These are phyloP conservation scores for Liriodendron chinense DNA, from an alignment of 164 flowering plant species.

Conservation along the genomic window DNA sequence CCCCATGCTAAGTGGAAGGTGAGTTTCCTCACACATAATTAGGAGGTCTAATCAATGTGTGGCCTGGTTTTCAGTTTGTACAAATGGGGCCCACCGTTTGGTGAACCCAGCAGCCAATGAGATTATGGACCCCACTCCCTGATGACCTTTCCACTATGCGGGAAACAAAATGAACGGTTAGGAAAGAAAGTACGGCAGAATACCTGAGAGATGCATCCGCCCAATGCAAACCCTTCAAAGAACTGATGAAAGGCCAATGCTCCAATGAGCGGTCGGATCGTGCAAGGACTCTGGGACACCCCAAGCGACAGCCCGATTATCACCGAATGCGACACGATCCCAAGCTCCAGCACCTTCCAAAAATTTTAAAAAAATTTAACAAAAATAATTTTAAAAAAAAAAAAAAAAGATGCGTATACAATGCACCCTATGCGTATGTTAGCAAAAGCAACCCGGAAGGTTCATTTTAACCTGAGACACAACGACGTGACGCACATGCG, in stretches of 20 bases:
- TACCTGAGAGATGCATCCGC: slow-evolving; percentile 87
- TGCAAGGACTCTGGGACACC: slow-evolving; percentile 89
- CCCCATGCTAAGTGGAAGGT: too few relatives aligned
- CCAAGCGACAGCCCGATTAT: slow-evolving; percentile 91
- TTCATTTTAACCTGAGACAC: slow-evolving; percentile 77
- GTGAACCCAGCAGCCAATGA: too few relatives aligned
- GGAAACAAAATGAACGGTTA: not conserved
- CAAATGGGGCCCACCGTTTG: too few relatives aligned
- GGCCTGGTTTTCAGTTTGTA: too few relatives aligned
- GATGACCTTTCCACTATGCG: too few relatives aligned
- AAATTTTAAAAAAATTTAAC: not conserved
- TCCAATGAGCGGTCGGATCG: slow-evolving; percentile 75
- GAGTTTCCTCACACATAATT: too few relatives aligned
- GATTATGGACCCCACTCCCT: too few relatives aligned
- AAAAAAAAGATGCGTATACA: not conserved
- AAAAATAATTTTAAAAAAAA: too few relatives aligned
- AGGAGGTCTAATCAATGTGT: too few relatives aligned
- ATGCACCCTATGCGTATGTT: not conserved
- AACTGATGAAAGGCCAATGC: slow-evolving; percentile 94
- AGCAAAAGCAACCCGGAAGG: not conserved
- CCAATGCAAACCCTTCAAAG: slow-evolving; percentile 95
- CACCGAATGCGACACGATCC: slow-evolving; percentile 89
- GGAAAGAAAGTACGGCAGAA: not conserved
- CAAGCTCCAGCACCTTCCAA: slow-evolving; percentile 82
- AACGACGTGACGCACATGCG: slow-evolving; percentile 64